A percentile compares a stretch with the other conserved stretches of the same genome.
Evolutionary conservation across 176 grass and related monocot genomes (phyloP).

Genomic region (Eleusine coracana): DNA sequence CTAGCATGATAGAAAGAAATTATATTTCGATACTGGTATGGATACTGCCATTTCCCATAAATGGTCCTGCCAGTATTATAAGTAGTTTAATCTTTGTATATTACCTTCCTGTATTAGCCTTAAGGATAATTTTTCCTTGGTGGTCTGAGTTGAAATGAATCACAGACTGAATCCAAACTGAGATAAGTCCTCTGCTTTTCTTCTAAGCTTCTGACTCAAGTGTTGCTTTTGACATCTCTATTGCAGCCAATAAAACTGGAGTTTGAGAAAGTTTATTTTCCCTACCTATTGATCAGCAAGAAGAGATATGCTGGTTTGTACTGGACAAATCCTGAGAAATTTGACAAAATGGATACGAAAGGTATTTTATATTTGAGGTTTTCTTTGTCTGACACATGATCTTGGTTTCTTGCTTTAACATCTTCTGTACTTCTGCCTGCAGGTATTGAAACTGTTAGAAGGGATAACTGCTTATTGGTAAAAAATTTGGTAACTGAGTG

Average conservation of each 20-base stretch:
- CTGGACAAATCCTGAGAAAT: conserved; percentile 95
- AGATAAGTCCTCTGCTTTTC: too few relatives aligned
- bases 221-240: conserved; percentile 16
- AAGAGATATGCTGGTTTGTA: conserved; percentile 99
- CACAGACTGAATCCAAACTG: neutral
- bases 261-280: conserved; percentile 98
- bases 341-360: conserved; percentile 99
- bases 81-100: neutral
- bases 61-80: neutral
- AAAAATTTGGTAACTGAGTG: conserved; percentile 98
- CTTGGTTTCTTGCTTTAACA: conserved; percentile 31
- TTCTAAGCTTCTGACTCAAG: neutral
- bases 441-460: conserved; percentile 99
- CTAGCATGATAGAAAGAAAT: neutral
- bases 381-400: conserved; percentile 17
- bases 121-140: neutral
- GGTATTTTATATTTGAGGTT: conserved; percentile 48
- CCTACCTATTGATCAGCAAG: conserved; percentile 97
- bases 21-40: neutral
- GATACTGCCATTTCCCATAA: neutral
- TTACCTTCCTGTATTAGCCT: neutral
- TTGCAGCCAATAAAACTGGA: conserved; percentile 97
- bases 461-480: conserved; percentile 97
- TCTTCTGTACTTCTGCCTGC: conserved; percentile 33
- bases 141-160: neutral